Conservation (phyloP, 2,329 filamentous ascomycete species). For the Graphilbum ipis-grandicollis region DNA sequence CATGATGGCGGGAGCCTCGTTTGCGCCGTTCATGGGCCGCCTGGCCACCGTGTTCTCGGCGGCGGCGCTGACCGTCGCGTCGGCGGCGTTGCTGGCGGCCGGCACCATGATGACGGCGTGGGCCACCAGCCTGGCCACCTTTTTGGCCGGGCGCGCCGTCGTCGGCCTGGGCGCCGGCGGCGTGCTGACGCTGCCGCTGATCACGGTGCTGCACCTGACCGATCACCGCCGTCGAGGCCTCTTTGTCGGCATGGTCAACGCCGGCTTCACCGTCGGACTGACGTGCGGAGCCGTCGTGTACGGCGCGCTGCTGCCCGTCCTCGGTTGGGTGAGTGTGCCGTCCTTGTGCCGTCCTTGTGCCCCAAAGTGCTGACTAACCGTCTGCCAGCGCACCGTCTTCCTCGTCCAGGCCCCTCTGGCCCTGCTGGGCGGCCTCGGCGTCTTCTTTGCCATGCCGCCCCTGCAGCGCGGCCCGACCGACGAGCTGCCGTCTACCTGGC, state of each 20-base stretch:
- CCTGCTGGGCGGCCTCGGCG: conserved; percentile 39
- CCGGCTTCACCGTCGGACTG: conserved; percentile 24
- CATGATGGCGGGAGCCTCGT: conserved; percentile 41
- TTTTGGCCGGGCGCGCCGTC: conserved; percentile 51
- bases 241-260: conserved; percentile 58
- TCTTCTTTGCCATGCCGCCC: conserved; percentile 49
- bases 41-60: conserved; percentile 60
- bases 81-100: conserved; percentile 37
- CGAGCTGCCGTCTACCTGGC: conserved; percentile 20
- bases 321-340: conserved; percentile 53
- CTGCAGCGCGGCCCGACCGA: conserved; percentile 3
- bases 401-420: conserved; percentile 51
- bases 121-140: conserved; percentile 39
- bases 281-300: conserved; percentile 16
- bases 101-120: conserved; percentile 49
- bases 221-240: conserved; percentile 50
- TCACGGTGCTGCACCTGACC: conserved; percentile 60
- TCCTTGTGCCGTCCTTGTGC: neutral
- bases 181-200: conserved; percentile 55
- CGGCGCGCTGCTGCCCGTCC: conserved; percentile 16
- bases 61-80: conserved; percentile 43
- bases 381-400: conserved; percentile 48
- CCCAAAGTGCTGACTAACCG: neutral
- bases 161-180: conserved; percentile 55
- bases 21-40: conserved; percentile 54